Base-by-base conservation (phyloP, 306 rosid species). In the Castanea sativa region DNA sequence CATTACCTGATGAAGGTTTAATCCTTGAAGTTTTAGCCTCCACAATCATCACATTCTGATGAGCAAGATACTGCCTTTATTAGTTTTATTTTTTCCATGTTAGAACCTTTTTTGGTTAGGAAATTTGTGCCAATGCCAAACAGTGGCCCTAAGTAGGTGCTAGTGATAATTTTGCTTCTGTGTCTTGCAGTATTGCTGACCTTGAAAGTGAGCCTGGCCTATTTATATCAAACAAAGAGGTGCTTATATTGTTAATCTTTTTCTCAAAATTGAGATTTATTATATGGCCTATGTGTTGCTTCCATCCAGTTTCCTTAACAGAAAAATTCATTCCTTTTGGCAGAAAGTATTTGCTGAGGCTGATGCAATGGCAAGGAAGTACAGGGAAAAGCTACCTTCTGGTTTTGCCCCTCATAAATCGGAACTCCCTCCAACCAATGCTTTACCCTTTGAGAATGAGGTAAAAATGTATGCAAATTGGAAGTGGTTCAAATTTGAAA, bases 191-290 rank as follows among this genome's bases (percentile, higher is more conserved):
- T 86, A 95, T 82, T 71, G 99, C 97, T 6, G 98, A 83, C 32
- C 98, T 95, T 73, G 98, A 95, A 85, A 95, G 96, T 51, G 96
- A 91, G 81, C 93, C 90, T 29, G 99, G 97, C 72, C 96, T 95
- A 69, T 91, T 95, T 79, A 82, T 91, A 61, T 81, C 93, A 52
- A 80, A 95, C 86, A 93, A 86, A 76, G 92, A 93, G 97, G 99
- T 86, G 76, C 65, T 41, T 52, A 81, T 21, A 19, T 29, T 3
- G 4, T 20, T 32, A 70, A 6, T 21, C 12, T 72, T 79, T 74
- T 75, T 53, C 73, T 77, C 70, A 23, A 43, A 20, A 73, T 14
- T 71, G 67, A 51, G 68, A 52, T 30, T 6, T 78, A 21, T 18
- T 75, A 2, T 69, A 18, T 78, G 45, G 41, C 29, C 76, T 87